Conservation (phyloP, 352 stramenopile genomes). For the Globisporangium camurandrum region DNA sequence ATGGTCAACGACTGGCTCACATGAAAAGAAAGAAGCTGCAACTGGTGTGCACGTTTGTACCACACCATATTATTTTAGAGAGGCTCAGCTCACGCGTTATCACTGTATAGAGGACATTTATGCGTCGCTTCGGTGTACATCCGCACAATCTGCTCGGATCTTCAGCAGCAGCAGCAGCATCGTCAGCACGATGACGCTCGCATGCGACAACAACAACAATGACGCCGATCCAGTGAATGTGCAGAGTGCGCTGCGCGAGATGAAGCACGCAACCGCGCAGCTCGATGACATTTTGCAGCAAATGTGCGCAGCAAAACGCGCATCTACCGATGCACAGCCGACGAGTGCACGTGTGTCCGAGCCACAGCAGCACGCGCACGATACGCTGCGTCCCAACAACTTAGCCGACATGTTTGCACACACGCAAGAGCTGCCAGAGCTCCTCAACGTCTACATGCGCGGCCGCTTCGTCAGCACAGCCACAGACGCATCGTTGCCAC, state of each 20-base stretch:
- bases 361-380: not conserved
- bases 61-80: too few species aligned
- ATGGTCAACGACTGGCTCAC: not conserved
- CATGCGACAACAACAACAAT: not conserved
- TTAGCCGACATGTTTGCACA: constrained; percentile 2
- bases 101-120: too few species aligned
- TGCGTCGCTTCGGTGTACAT: too few species aligned
- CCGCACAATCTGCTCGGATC: not conserved
- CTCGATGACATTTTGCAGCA: constrained; percentile 48
- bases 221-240: not conserved
- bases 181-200: not conserved
- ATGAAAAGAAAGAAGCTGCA: too few species aligned
- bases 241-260: constrained; percentile 11
- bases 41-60: too few species aligned
- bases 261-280: constrained; percentile 19
- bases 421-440: constrained; percentile 8
- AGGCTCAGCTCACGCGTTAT: too few species aligned
- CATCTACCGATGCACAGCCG: not conserved
- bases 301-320: constrained; percentile 17
- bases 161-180: not conserved
- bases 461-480: constrained; percentile 7
- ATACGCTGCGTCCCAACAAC: not conserved
- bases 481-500: not conserved
- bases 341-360: not conserved
- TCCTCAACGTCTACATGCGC: constrained; percentile 10